A percentile compares a stretch with the other conserved stretches of the same genome.
Conservation (phyloP, 345 rosid species). For the Lumnitzera racemosa region DNA sequence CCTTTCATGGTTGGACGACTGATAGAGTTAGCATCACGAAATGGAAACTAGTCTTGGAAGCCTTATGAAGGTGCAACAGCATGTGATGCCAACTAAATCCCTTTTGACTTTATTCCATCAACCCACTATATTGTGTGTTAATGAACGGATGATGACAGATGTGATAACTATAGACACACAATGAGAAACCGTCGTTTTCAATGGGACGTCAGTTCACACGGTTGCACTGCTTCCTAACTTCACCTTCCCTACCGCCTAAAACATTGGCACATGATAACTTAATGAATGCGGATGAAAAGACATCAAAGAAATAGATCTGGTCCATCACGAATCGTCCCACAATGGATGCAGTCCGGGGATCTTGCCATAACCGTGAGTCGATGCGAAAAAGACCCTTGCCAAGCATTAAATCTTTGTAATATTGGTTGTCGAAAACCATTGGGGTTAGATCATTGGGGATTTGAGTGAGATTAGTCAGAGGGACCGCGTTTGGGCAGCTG, state of each 20-base stretch:
- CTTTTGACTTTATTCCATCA: not conserved
- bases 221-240: constrained; percentile 19
- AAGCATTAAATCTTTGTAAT: constrained; percentile 2
- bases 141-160: too few species aligned
- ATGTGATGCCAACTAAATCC: not conserved
- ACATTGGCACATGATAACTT: constrained; percentile 13
- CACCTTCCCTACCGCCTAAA: constrained; percentile 8
- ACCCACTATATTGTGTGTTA: not conserved
- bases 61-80: constrained; percentile 1
- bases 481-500: constrained; percentile 9
- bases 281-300: constrained; percentile 17
- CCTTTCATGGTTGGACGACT: too few species aligned
- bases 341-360: constrained; percentile 16
- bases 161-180: too few species aligned
- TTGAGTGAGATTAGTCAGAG: constrained; percentile 10
- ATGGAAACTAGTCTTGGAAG: not conserved
- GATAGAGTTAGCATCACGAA: too few species aligned
- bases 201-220: not conserved
- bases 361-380: constrained; percentile 11
- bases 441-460: constrained; percentile 20
- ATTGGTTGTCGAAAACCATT: constrained; percentile 18
- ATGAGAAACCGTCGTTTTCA: too few species aligned
- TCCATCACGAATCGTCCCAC: constrained; percentile 11
- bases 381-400: constrained; percentile 18
- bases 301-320: constrained; percentile 8